Base-by-base conservation (phyloP, 169 alveolate genomes). In the Babesia caballi region DNA sequence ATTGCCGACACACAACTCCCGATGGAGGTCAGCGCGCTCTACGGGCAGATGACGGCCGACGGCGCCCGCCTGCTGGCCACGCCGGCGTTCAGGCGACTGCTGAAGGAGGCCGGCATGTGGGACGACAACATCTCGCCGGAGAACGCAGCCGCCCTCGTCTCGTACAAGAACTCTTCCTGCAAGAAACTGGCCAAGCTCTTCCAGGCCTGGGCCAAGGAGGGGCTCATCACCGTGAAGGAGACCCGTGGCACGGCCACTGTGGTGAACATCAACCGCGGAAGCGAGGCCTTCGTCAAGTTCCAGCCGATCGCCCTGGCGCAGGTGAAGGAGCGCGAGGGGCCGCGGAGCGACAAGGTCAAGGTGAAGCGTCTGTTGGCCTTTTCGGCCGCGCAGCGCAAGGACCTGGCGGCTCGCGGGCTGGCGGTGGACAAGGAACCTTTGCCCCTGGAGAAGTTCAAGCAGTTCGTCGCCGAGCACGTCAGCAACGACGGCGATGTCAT, bases 11-110 rank as follows among this genome's bases (percentile, higher is more conserved):
- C 66, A 0, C 61, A 66, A 47, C 54, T 82, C 12, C 89, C 89
- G n/a, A 40, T 82, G 52, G 89, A 82, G 38, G 71, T 72, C 17
- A 73, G 85, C n/a, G 89, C 82, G 21, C 41, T 82, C 4, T 82
- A 82, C 52, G 52, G 83, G 17, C 73, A 59, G 35, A 82, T 82
- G 89, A 51, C 81, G 19, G 82, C 61, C 28, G 72, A 75, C 51
- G 67, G 72, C 27, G n/a, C 53, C 5, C 47, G 63, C 50, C 56
- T 82, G 15, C 68, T 67, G 25, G 49, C 57, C 19, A 72, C 66
- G 59, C 32, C 74, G 27, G 23, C n/a, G 4, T 71, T 82, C 44
- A 66, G 53, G 66, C 50, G 65, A 23, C 66, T 35, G 30, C 56
- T 59, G 30, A 71, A 67, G 57, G 76, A 72, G 25, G 53, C 72